Conservation (phyloP, 306 rosid genomes). For the Inga oerstediana region DNA sequence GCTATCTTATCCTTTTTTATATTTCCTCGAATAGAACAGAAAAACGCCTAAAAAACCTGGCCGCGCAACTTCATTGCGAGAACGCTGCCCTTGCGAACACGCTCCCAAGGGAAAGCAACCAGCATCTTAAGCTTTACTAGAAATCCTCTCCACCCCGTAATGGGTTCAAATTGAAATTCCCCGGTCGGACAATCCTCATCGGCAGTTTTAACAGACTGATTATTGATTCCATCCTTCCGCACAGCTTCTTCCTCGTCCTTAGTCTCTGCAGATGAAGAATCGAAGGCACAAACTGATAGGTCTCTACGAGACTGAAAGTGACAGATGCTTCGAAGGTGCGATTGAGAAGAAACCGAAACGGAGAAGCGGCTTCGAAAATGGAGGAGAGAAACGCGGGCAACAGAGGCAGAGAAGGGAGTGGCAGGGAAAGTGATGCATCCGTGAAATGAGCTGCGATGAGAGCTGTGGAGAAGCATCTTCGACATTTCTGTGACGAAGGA, state of each 20-base stretch:
- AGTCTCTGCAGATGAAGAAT: conserved; percentile 39
- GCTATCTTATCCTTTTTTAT: neutral
- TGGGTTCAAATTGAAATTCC: conserved; percentile 58
- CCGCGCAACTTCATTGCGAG: conserved; percentile 83
- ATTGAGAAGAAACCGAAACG: conserved; percentile 14
- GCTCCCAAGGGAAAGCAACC: conserved; percentile 82
- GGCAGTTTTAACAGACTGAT: conserved; percentile 16
- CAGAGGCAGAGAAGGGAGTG: neutral
- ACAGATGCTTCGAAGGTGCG: conserved; percentile 16
- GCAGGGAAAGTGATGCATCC: conserved; percentile 16
- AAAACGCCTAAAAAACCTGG: conserved; percentile 54
- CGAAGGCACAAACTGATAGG: conserved; percentile 53
- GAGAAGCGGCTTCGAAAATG: conserved; percentile 35
- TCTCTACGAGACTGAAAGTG: conserved; percentile 21
- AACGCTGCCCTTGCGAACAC: conserved; percentile 74
- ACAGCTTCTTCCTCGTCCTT: conserved; percentile 15
- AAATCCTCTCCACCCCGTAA: conserved; percentile 61
- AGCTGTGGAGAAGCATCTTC: conserved; percentile 51
- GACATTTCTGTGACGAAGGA: conserved; percentile 40
- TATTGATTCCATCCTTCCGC: neutral
- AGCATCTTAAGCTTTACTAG: conserved; percentile 76
- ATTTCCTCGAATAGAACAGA: neutral
- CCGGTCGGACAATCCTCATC: conserved; percentile 65
- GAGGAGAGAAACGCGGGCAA: conserved; percentile 19
- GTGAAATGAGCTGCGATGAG: conserved; percentile 41